These are phyloP conservation scores for Aureobasidium zeae DNA, from an alignment of 2,329 filamentous ascomycete genomes.

Conservation along the genomic window DNA sequence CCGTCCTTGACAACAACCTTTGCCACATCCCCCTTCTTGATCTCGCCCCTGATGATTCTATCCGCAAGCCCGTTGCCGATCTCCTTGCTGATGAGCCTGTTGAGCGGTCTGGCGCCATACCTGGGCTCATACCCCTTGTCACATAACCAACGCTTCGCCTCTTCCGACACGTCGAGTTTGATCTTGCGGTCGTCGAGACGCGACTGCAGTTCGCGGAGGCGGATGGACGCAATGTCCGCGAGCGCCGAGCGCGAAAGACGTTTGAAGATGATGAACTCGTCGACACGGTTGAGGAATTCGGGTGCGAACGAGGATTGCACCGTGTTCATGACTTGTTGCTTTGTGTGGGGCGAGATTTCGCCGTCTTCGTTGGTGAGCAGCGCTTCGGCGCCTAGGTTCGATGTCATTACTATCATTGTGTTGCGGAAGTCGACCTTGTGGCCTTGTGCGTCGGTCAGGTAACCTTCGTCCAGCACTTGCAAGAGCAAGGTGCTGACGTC, in stretches of 20 bases:
- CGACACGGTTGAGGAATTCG: slow-evolving; percentile 92
- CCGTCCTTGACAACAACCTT: slow-evolving; percentile 59
- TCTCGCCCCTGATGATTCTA: slow-evolving; percentile 77
- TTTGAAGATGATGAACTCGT: slow-evolving; percentile 95
- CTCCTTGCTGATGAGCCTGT: slow-evolving; percentile 80
- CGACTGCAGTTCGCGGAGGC: slow-evolving; percentile 71
- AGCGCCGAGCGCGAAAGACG: slow-evolving; percentile 69
- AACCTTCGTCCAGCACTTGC: slow-evolving; percentile 92
- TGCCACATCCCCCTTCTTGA: slow-evolving; percentile 67
- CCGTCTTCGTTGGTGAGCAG: slow-evolving; percentile 50
- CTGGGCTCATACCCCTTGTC: slow-evolving; percentile 83
- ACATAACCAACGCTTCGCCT: slow-evolving; percentile 77
- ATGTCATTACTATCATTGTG: slow-evolving; percentile 92
- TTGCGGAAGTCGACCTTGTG: slow-evolving; percentile 96
- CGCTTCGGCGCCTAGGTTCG: slow-evolving; percentile 87
- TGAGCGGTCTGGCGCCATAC: slow-evolving; percentile 84
- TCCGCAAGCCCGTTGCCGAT: slow-evolving; percentile 84
- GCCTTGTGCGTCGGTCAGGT: slow-evolving; percentile 88
- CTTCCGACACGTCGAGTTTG: slow-evolving; percentile 57
- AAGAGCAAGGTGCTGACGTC: slow-evolving; percentile 88
- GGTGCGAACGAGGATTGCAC: slow-evolving; percentile 69
- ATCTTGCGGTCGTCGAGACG: slow-evolving; percentile 82
- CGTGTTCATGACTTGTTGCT: slow-evolving; percentile 77
- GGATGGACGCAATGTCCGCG: slow-evolving; percentile 87
- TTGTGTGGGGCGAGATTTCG: slow-evolving; percentile 59